Conservation (phyloP, 345 rosid species). For the Kernera saxatilis region DNA sequence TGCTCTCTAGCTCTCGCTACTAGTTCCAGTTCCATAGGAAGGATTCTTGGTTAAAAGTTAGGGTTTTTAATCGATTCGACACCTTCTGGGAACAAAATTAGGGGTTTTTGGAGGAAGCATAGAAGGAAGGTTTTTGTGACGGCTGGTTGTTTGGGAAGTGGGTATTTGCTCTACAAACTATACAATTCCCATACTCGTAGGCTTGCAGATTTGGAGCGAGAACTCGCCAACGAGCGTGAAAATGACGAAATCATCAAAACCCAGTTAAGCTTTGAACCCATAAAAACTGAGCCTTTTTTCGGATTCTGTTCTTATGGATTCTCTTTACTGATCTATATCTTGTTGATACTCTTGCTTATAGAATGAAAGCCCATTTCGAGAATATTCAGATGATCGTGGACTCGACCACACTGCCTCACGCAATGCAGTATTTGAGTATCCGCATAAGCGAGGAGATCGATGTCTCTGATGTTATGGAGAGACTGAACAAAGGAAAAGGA, state of each 20-base stretch:
- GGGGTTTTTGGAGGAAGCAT: constrained; percentile 89
- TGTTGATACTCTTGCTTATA: constrained; percentile 33
- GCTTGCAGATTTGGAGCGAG: constrained; percentile 63
- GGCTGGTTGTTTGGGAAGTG: constrained; percentile 80
- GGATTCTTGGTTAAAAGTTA: background rate
- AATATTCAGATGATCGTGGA: constrained; percentile 82
- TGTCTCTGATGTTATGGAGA: constrained; percentile 64
- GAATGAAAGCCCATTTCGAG: constrained; percentile 87
- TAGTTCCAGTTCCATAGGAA: background rate
- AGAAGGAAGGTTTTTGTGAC: constrained; percentile 66
- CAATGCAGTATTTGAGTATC: constrained; percentile 45
- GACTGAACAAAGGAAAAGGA: constrained; percentile 71
- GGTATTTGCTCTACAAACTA: constrained; percentile 64
- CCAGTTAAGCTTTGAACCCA: constrained; percentile 56
- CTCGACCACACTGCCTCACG: constrained; percentile 82
- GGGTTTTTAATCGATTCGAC: constrained; percentile 11
- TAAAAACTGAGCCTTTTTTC: background rate
- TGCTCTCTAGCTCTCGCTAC: background rate
- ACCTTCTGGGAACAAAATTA: constrained; percentile 15
- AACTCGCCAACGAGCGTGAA: constrained; percentile 50
- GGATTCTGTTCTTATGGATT: background rate
- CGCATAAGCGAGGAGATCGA: constrained; percentile 68
- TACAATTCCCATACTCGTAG: constrained; percentile 59
- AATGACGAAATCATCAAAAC: constrained; percentile 74
- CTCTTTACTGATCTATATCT: background rate